phyloP scores from a whole-genome alignment of 2,329 filamentous ascomycete genomes.

The Sporothrix mexicana region DNA sequence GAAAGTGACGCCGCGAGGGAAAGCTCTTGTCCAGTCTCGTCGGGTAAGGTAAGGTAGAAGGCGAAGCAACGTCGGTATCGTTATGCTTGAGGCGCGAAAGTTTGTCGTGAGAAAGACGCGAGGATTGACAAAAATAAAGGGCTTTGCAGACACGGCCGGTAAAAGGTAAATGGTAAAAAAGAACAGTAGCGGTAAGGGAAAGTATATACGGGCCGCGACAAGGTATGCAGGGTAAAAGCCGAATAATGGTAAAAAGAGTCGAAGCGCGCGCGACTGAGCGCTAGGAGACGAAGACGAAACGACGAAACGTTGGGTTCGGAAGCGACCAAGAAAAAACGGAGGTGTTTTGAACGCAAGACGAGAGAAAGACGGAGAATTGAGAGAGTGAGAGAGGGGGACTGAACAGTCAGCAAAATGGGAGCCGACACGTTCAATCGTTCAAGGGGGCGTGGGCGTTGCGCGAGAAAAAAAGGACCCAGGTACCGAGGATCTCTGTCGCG shows the following conservation, averaged over 20 bases:
- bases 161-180: not conserved
- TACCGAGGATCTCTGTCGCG: not conserved
- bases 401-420: slow-evolving; percentile 15
- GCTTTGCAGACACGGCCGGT: slow-evolving; percentile 1
- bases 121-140: not conserved
- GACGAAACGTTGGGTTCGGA: slow-evolving; percentile 19
- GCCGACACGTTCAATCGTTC: not conserved
- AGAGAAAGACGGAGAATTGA: not conserved
- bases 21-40: no score
- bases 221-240: not conserved
- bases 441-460: not conserved
- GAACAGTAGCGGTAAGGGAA: not conserved
- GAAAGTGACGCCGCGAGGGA: not conserved
- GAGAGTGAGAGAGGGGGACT: not conserved
- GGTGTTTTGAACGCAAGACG: not conserved
- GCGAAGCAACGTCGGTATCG: no score
- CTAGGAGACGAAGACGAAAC: not conserved
- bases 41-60: not conserved
- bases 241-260: not conserved
- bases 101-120: slow-evolving; percentile 8
- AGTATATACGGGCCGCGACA: not conserved
- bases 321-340: slow-evolving; percentile 17
- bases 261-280: slow-evolving; percentile 32
- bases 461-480: not conserved
- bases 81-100: not conserved